Evolutionary conservation across 2,329 filamentous ascomycete genomes (phyloP).

Genomic region (Fusarium hainanense): DNA sequence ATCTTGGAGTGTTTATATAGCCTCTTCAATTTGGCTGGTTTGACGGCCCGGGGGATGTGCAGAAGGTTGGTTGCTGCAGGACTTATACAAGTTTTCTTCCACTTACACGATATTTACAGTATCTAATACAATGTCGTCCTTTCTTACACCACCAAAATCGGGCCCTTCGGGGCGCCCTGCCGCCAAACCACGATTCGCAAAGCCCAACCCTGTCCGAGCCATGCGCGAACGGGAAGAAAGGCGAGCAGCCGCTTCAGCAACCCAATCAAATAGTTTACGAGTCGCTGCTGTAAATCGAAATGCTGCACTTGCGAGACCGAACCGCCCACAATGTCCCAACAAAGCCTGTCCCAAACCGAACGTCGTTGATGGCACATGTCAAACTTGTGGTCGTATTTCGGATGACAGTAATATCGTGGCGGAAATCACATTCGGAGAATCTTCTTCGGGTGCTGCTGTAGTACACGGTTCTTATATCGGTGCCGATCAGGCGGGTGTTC

Average conservation of each 20-base stretch:
- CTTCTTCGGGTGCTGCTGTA: slow-evolving; percentile 83
- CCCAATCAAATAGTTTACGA: slow-evolving; percentile 40
- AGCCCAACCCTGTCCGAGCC: slow-evolving; percentile 62
- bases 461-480: slow-evolving; percentile 91
- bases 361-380: slow-evolving; percentile 76
- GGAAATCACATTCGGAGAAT: slow-evolving; percentile 92
- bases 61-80: slow-evolving; percentile 3
- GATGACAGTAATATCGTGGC: slow-evolving; percentile 90
- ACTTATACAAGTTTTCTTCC: not conserved
- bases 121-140: slow-evolving; percentile 58
- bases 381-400: slow-evolving; percentile 84
- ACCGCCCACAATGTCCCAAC: slow-evolving; percentile 65
- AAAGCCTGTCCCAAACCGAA: slow-evolving; percentile 70
- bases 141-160: slow-evolving; percentile 57
- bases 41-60: slow-evolving; percentile 30
- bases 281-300: slow-evolving; percentile 49
- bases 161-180: slow-evolving; percentile 41
- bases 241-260: slow-evolving; percentile 51
- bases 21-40: slow-evolving; percentile 10
- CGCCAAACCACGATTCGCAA: slow-evolving; percentile 56
- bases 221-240: slow-evolving; percentile 64
- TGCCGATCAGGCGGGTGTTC: slow-evolving; percentile 84
- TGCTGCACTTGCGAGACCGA: slow-evolving; percentile 49
- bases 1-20: slow-evolving; percentile 6
- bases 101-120: slow-evolving; percentile 3